Evolutionary conservation across 1,284 basidiomycete species (phyloP).

Genomic region (Ganoderma multipileum): DNA sequence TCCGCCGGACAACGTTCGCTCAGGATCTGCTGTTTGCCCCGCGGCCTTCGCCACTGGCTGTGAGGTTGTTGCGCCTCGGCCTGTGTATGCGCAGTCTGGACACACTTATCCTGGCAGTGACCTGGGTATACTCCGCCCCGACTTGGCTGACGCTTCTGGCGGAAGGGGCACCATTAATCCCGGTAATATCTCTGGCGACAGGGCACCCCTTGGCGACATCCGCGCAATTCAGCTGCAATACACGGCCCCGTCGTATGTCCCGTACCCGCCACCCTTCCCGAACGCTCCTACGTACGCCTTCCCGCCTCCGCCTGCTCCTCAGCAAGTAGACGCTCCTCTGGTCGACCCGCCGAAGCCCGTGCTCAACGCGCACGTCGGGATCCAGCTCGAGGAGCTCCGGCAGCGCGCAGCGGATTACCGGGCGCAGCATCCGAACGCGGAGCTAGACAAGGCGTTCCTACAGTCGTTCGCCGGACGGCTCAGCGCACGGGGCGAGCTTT

Average conservation of each 20-base stretch:
- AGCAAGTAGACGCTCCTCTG: neutral
- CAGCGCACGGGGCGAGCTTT: conserved; percentile 57
- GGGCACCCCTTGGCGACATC: conserved; percentile 21
- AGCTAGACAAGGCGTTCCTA: conserved; percentile 68
- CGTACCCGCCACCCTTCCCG: neutral
- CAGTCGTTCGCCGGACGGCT: conserved; percentile 70
- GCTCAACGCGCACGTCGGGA: conserved; percentile 61
- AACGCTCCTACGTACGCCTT: conserved; percentile 1
- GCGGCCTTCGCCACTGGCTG: neutral
- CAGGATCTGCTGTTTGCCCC: neutral
- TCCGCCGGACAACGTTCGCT: neutral
- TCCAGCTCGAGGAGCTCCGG: conserved; percentile 58
- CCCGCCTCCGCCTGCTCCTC: neutral
- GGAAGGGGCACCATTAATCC: neutral
- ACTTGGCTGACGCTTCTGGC: neutral
- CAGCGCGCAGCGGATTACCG: conserved; percentile 60
- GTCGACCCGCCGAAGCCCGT: conserved; percentile 27
- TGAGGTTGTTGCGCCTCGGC: conserved; percentile 22
- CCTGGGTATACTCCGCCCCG: conserved; percentile 15
- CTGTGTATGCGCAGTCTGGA: conserved; percentile 16
- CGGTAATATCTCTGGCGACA: neutral
- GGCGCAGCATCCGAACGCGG: conserved; percentile 54
- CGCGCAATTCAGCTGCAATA: conserved; percentile 14
- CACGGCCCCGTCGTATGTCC: conserved; percentile 5
- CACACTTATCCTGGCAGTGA: conserved; percentile 9